phyloP scores from a whole-genome alignment of 2,329 filamentous ascomycete genomes.

The Trichoderma gracile region DNA sequence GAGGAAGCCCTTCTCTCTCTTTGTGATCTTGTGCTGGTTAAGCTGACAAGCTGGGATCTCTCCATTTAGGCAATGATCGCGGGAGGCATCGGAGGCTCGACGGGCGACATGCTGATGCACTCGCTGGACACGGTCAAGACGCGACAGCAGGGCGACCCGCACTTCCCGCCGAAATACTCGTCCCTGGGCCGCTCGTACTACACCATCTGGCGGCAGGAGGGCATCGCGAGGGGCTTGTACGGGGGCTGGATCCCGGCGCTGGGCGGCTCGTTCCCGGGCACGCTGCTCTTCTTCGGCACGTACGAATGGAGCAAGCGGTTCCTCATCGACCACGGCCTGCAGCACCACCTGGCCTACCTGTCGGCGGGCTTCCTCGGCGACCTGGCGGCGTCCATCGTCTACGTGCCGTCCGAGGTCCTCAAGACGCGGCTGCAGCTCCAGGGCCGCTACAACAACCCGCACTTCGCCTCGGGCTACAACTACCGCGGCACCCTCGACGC shows the following conservation, averaged over 20 bases:
- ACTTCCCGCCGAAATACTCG: slow-evolving; percentile 88
- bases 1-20: neutral
- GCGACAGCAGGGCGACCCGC: slow-evolving; percentile 92
- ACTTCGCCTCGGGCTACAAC: slow-evolving; percentile 93
- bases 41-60: slow-evolving; percentile 14
- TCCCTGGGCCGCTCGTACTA: slow-evolving; percentile 88
- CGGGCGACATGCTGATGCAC: slow-evolving; percentile 97
- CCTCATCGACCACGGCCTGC: slow-evolving; percentile 81
- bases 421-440: slow-evolving; percentile 97
- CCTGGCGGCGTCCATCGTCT: slow-evolving; percentile 85
- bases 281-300: slow-evolving; percentile 90
- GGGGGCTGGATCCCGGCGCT: slow-evolving; percentile 92
- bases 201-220: slow-evolving; percentile 92
- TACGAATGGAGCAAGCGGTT: slow-evolving; percentile 94
- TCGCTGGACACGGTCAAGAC: slow-evolving; percentile 98
- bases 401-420: slow-evolving; percentile 95
- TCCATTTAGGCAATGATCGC: slow-evolving; percentile 81
- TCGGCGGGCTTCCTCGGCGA: slow-evolving; percentile 89
- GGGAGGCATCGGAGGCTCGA: slow-evolving; percentile 87
- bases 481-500: slow-evolving; percentile 86
- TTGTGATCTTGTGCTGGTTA: neutral
- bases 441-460: slow-evolving; percentile 91
- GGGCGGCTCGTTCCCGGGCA: slow-evolving; percentile 89
- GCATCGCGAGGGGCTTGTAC: slow-evolving; percentile 81
- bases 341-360: slow-evolving; percentile 82